Evolutionary conservation across 345 rosid species (phyloP).

Genomic region (Moricandia moricandioides): DNA sequence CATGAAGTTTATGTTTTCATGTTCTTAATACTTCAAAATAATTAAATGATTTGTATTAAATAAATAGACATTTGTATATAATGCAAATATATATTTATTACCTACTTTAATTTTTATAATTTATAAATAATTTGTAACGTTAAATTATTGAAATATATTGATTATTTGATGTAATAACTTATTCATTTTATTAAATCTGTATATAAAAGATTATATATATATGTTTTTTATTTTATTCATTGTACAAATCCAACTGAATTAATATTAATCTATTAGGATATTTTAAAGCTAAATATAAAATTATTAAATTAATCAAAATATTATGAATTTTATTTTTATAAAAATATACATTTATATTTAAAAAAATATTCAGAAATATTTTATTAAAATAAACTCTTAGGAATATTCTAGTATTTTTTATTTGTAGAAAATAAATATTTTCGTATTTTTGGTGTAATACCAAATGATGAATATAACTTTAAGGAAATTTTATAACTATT

Average conservation of each 20-base stretch:
- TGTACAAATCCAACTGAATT: neutral
- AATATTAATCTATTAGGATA: neutral
- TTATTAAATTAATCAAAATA: too few species aligned
- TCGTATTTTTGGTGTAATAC: neutral
- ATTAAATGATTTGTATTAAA: neutral
- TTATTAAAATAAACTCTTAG: neutral
- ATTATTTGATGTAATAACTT: neutral
- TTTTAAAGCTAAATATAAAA: too few species aligned
- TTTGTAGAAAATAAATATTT: neutral
- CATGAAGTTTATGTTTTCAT: neutral
- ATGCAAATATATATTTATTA: neutral
- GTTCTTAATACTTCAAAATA: neutral
- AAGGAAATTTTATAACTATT: neutral
- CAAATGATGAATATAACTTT: neutral
- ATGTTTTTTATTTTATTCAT: neutral
- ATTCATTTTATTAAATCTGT: neutral
- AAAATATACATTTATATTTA: neutral
- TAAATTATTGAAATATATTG: neutral
- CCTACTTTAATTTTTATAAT: neutral
- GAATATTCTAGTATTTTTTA: neutral
- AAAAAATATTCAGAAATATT: neutral
- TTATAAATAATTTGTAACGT: neutral
- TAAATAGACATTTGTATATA: neutral
- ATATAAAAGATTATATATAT: neutral
- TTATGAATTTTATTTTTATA: neutral